Evolutionary conservation across 306 rosid genomes (phyloP).

Genomic region (Trichosanthes truncata): DNA sequence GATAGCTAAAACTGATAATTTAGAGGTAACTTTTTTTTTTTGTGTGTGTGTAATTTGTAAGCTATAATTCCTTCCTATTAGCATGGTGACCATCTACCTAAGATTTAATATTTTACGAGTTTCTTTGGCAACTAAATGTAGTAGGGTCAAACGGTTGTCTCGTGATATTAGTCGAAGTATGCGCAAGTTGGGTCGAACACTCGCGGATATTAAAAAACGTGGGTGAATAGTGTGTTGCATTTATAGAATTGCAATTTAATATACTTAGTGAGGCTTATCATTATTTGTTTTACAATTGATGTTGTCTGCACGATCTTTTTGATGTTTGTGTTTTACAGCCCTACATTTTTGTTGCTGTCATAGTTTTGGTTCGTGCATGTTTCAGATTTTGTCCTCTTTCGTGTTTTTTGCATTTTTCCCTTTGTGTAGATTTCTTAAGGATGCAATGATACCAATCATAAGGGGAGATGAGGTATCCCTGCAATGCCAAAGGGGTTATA

Average conservation of each 20-base stretch:
- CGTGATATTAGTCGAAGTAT: too few relatives aligned
- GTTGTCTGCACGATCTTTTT: background rate
- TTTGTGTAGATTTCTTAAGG: too few relatives aligned
- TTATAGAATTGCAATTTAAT: background rate
- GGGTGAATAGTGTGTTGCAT: background rate
- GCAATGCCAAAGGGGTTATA: too few relatives aligned
- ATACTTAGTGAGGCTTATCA: too few relatives aligned
- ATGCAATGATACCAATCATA: too few relatives aligned
- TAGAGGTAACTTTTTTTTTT: conserved; percentile 37
- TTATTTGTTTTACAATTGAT: background rate
- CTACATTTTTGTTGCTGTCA: background rate
- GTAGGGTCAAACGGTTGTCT: too few relatives aligned
- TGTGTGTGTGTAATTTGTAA: background rate
- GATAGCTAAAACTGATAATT: conserved; percentile 32
- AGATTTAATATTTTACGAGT: background rate
- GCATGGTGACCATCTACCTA: background rate
- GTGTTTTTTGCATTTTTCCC: too few relatives aligned
- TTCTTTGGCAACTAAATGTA: too few relatives aligned
- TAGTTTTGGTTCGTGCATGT: background rate
- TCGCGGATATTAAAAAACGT: too few relatives aligned
- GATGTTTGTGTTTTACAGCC: background rate
- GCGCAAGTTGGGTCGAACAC: too few relatives aligned
- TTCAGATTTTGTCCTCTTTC: background rate
- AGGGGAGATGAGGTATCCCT: too few relatives aligned
- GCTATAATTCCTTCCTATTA: background rate